Base-by-base conservation (phyloP, 495 filamentous ascomycete species). In the Aspergillus homomorphus region DNA sequence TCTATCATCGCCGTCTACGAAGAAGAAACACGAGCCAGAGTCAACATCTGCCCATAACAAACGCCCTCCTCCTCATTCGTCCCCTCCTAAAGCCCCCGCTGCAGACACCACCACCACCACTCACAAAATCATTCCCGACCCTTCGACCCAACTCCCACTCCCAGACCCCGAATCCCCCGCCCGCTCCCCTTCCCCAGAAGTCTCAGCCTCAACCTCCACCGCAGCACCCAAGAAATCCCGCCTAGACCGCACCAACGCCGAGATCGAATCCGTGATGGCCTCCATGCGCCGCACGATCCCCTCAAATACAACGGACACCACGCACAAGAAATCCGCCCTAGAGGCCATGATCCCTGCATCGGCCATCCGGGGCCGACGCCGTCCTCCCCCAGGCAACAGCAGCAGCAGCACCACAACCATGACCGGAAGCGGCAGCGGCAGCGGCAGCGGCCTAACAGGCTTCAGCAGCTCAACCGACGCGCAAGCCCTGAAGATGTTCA, bases 191-290 rank as follows among this genome's bases (percentile, higher is more conserved):
- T 79, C 78, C 3, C 76, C 78, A n/a, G n/a, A n/a, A n/a, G n/a
- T n/a, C n/a, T n/a, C n/a, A n/a, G 41, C 78, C 33, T 2, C 7
- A 38, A 44, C 78, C 78, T 33, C 70, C 77, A 28, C 74, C 80
- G n/a, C 58, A 65, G 42, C 67, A 63, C 44, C 69, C 26, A 83
- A 83, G 56, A 81, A 85, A 30, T 87, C 89, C 22, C 72, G 66
- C 8, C 78, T 89, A 0, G 86, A 88, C n/a, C 78, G 83, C 60
- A 93, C 91, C 7, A 96, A 98, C 61, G 91, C 91, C 19, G 88
- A 97, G 66, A 96, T 98, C 61, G 92, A 89, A 12, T 87, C 87
- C 14, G 72, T 98, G 41, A 96, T 94, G 72, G 89, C 89, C 18
- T 96, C 91, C 1, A 95, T 98, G 89, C 93, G 88, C 64, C 87